A percentile compares a stretch with the other conserved stretches of the same genome.
Evolutionary conservation across 2,329 filamentous ascomycete species (phyloP).

Genomic region (Trichoderma citrinoviride): DNA sequence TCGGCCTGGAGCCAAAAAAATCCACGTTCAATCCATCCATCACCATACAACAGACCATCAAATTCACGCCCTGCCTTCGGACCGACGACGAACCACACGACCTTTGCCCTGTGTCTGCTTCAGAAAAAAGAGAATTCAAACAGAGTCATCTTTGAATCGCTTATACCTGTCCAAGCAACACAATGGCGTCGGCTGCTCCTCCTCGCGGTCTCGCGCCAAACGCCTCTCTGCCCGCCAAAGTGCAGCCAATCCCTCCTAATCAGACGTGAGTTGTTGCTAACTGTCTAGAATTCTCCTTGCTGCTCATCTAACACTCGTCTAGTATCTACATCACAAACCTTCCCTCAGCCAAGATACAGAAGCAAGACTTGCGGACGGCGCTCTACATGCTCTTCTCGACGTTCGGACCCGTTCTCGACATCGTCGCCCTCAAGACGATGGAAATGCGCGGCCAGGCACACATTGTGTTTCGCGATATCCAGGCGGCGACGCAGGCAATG

Average conservation of each 20-base stretch:
- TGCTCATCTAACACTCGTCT: slow-evolving; percentile 10
- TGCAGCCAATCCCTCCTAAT: slow-evolving; percentile 61
- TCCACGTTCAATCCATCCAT: slow-evolving; percentile 24
- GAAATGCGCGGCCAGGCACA: slow-evolving; percentile 98
- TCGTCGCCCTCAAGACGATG: slow-evolving; percentile 82
- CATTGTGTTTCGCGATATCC: slow-evolving; percentile 82
- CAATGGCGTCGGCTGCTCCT: slow-evolving; percentile 41
- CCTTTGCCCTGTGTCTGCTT: neutral
- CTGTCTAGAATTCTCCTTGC: neutral
- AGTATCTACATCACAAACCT: slow-evolving; percentile 90
- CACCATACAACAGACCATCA: neutral
- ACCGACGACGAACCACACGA: neutral
- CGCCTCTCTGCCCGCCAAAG: slow-evolving; percentile 48
- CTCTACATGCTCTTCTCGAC: slow-evolving; percentile 94
- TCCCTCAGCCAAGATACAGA: slow-evolving; percentile 81
- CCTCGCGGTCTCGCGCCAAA: slow-evolving; percentile 42
- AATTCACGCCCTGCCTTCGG: neutral
- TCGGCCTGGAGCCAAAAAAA: slow-evolving; percentile 27
- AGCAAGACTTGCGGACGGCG: slow-evolving; percentile 78
- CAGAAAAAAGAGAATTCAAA: neutral
- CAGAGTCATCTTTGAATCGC: neutral
- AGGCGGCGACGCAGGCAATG: slow-evolving; percentile 93
- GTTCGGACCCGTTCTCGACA: slow-evolving; percentile 87
- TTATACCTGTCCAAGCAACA: slow-evolving; percentile 3
- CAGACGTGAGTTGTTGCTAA: slow-evolving; percentile 61